Evolutionary conservation across 352 stramenopile genomes (phyloP).

Genomic region (Blastocystis sp.): DNA sequence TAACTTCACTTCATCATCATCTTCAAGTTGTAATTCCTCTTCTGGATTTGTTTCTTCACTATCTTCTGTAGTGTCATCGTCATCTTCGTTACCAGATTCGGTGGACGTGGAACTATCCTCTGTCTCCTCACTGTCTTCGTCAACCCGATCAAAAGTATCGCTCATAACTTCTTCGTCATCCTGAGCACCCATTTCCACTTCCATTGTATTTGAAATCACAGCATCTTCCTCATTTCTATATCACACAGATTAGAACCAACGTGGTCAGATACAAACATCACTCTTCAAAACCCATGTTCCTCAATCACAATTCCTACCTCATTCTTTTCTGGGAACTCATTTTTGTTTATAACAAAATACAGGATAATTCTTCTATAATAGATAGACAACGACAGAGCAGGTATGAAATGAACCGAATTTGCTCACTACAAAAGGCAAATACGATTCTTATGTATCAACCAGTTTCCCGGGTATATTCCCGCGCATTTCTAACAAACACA

Average conservation of each 20-base stretch:
- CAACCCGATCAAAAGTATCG: slow-evolving; percentile 19
- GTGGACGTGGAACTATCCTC: background rate
- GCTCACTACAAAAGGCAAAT: slow-evolving; percentile 13
- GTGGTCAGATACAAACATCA: too few relatives aligned
- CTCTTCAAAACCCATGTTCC: too few relatives aligned
- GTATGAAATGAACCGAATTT: too few relatives aligned
- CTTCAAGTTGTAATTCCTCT: slow-evolving; percentile 27
- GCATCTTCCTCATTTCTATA: slow-evolving; percentile 3
- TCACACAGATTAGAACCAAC: background rate
- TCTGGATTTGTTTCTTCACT: background rate
- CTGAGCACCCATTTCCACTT: background rate
- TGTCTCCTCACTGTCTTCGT: slow-evolving; percentile 36
- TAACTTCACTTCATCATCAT: slow-evolving; percentile 34
- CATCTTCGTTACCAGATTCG: background rate
- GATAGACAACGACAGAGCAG: too few relatives aligned
- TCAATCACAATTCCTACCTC: background rate
- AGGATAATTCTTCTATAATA: background rate
- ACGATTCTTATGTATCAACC: background rate
- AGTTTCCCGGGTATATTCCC: background rate
- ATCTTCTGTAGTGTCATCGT: slow-evolving; percentile 34
- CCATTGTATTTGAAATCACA: background rate
- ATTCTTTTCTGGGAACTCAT: background rate
- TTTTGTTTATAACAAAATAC: background rate
- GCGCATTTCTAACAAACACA: slow-evolving; percentile 4
- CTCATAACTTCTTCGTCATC: slow-evolving; percentile 1